phyloP scores from a whole-genome alignment of 208 protist species.

The Vickermania ingenoplastis region DNA sequence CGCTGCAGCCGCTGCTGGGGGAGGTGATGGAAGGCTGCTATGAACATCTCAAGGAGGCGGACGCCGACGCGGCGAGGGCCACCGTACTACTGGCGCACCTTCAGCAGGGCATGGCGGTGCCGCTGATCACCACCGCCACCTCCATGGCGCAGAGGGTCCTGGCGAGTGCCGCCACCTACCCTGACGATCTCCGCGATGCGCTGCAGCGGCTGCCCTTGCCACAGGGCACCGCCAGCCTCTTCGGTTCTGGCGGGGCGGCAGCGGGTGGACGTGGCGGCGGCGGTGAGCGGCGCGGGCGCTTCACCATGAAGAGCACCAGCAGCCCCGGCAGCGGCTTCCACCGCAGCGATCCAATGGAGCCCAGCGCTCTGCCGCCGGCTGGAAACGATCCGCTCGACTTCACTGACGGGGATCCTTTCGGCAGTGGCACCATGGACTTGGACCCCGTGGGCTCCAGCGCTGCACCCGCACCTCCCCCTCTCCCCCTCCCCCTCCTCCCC shows the following conservation, averaged over 20 bases:
- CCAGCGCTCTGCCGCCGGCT: neutral
- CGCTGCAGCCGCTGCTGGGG: constrained; percentile 44
- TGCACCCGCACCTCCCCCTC: neutral
- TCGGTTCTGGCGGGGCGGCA: neutral
- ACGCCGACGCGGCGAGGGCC: constrained; percentile 29
- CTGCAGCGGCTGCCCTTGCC: constrained; percentile 52
- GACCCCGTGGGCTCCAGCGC: neutral
- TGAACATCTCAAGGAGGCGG: neutral
- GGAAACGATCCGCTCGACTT: constrained; percentile 5
- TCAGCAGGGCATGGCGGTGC: constrained; percentile 54
- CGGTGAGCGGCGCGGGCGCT: constrained; percentile 12
- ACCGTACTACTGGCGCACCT: constrained; percentile 62
- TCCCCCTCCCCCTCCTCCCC: too few relatives aligned
- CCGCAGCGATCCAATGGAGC: neutral
- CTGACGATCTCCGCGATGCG: constrained; percentile 36
- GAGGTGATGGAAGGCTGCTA: constrained; percentile 25
- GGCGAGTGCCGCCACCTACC: constrained; percentile 15
- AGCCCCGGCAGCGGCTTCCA: neutral
- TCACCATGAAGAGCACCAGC: neutral
- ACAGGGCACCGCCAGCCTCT: neutral
- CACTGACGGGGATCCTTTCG: constrained; percentile 3
- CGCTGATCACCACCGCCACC: constrained; percentile 36
- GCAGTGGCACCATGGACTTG: neutral
- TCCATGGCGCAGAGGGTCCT: constrained; percentile 18
- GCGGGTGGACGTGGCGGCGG: constrained; percentile 22